phyloP scores from a whole-genome alignment of 2,329 filamentous ascomycete species.

The Cytospora piceicola region DNA sequence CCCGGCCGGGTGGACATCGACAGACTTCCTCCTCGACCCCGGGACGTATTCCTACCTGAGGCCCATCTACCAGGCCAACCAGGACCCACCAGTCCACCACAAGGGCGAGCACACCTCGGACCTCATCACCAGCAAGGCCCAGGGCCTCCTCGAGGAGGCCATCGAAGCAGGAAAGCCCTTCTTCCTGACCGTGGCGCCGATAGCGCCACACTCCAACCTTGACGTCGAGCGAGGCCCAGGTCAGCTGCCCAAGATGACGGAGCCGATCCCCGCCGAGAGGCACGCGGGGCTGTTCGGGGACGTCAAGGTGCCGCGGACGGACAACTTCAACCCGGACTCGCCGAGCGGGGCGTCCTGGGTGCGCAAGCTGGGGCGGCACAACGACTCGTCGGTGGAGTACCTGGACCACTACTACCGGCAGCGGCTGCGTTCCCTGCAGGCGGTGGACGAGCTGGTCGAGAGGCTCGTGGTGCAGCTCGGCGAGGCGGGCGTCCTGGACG shows the following conservation, averaged over 20 bases:
- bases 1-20: conserved; percentile 60
- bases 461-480: conserved; percentile 49
- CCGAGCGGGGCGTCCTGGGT: conserved; percentile 52
- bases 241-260: conserved; percentile 46
- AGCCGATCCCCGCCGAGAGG: conserved; percentile 60
- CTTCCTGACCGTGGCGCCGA: conserved; percentile 62
- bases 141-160: conserved; percentile 58
- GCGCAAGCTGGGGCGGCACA: conserved; percentile 43
- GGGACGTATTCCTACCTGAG: conserved; percentile 72
- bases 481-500: conserved; percentile 61
- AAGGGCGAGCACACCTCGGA: conserved; percentile 60
- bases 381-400: conserved; percentile 45
- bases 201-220: conserved; percentile 59
- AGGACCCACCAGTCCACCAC: conserved; percentile 57
- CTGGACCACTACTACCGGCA: conserved; percentile 56
- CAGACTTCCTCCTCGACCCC: conserved; percentile 64
- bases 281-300: conserved; percentile 64
- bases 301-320: conserved; percentile 62
- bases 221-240: conserved; percentile 58
- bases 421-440: conserved; percentile 56
- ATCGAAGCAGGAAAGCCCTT: conserved; percentile 55
- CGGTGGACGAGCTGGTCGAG: conserved; percentile 59
- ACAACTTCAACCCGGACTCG: conserved; percentile 67
- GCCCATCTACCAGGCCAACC: conserved; percentile 63
- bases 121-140: conserved; percentile 55